Conservation (phyloP, 305 asterid species). For the Fraxinus paxiana region DNA sequence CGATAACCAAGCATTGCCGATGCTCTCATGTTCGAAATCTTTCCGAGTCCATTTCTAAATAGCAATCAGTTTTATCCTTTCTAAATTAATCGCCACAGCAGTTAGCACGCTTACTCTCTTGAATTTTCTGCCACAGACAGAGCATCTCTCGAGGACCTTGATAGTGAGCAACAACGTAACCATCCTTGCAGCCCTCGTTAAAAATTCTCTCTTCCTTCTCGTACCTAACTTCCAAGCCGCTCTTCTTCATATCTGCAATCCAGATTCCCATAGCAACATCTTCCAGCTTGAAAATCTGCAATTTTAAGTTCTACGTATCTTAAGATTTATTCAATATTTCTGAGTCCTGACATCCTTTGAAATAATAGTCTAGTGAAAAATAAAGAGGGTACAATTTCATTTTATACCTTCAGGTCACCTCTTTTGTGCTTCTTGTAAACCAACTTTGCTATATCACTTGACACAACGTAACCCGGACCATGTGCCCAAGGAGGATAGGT, state of each 20-base stretch:
- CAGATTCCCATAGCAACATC: conserved; percentile 97
- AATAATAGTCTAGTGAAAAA: not conserved
- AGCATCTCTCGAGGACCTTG: conserved; percentile 91
- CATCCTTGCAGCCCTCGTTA: conserved; percentile 75
- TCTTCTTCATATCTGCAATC: conserved; percentile 69
- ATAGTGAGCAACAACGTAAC: conserved; percentile 83
- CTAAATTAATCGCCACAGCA: conserved; percentile 66
- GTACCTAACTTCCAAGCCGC: conserved; percentile 59
- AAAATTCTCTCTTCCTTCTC: conserved; percentile 70
- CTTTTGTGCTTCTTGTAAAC: conserved; percentile 54
- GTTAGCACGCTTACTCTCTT: conserved; percentile 48
- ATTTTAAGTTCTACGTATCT: not conserved
- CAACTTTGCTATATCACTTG: conserved; percentile 70
- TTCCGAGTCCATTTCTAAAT: not conserved
- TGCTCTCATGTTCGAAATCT: not conserved
- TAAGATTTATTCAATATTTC: not conserved
- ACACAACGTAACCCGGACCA: conserved; percentile 89
- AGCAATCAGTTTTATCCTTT: not conserved
- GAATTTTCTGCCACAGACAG: conserved; percentile 90
- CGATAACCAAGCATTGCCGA: not conserved
- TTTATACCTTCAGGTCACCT: conserved; percentile 64
- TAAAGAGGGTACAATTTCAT: not conserved
- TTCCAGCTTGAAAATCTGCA: conserved; percentile 90
- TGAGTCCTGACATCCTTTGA: not conserved
- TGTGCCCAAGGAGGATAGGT: conserved; percentile 92